A percentile compares a stretch with the other conserved stretches of the same genome.
phyloP scores from a whole-genome alignment of 345 rosid genomes.

The Ceriops tagal region DNA sequence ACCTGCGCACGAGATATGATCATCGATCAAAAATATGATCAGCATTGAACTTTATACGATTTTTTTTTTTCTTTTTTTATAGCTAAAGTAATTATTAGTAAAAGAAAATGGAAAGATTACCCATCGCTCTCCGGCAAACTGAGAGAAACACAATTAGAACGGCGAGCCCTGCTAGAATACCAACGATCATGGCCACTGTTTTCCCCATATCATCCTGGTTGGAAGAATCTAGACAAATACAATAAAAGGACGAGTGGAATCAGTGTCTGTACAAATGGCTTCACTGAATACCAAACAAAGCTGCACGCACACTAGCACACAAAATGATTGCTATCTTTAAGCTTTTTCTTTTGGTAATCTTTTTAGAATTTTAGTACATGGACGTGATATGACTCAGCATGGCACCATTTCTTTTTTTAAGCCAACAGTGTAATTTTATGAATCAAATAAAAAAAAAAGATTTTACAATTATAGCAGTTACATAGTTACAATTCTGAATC shows the following conservation, averaged over 20 bases:
- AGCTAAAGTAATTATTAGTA: neutral
- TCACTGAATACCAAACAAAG: constrained; percentile 10
- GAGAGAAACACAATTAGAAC: constrained; percentile 72
- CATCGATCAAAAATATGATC: neutral
- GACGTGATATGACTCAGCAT: too few species aligned
- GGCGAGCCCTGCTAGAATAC: constrained; percentile 65
- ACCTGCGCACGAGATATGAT: constrained; percentile 9
- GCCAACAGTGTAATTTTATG: too few species aligned
- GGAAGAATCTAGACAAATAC: constrained; percentile 47
- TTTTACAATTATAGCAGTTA: too few species aligned
- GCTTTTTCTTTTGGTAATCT: too few species aligned
- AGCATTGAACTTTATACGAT: neutral
- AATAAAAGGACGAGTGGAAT: constrained; percentile 18
- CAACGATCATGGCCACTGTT: constrained; percentile 79
- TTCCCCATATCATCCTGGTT: constrained; percentile 61
- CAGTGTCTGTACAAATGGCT: constrained; percentile 4
- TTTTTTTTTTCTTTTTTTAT: neutral
- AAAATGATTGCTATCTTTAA: too few species aligned
- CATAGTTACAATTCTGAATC: too few species aligned
- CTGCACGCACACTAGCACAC: constrained; percentile 1
- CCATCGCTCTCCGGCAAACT: constrained; percentile 54
- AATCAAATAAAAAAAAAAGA: too few species aligned
- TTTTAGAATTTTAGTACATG: too few species aligned
- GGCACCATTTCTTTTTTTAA: too few species aligned
- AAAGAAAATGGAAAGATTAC: constrained; percentile 17